phyloP scores from a whole-genome alignment of 768 basidiomycete genomes.

The Kwoniella sp. region DNA sequence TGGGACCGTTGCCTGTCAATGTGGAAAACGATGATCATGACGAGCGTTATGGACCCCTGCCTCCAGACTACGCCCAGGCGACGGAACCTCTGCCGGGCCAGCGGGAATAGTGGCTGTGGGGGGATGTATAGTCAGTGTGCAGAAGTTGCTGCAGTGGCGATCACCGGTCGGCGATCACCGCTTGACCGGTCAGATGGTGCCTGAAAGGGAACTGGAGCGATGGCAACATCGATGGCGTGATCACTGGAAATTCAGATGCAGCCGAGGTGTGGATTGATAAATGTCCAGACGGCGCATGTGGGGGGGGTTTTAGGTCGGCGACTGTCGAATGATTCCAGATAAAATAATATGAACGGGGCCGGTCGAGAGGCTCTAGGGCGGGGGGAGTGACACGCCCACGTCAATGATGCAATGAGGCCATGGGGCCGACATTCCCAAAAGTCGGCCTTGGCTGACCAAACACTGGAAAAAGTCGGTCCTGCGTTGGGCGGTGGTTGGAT shows the following conservation, averaged over 20 bases:
- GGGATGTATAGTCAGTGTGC: no score
- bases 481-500: no score
- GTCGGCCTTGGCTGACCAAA: no score
- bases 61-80: conserved; percentile 22
- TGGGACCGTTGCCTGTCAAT: conserved; percentile 8
- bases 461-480: no score
- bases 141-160: no score
- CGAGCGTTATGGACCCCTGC: neutral
- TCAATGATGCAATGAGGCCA: neutral
- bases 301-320: neutral
- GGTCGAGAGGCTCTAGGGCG: neutral
- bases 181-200: no score
- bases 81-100: conserved; percentile 22
- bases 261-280: neutral
- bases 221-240: conserved; percentile 18
- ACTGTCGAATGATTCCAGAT: conserved; percentile 11
- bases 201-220: neutral
- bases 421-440: no score
- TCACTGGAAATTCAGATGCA: no score
- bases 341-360: neutral
- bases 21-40: conserved; percentile 2
- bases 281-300: neutral
- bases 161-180: no score
- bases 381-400: neutral
- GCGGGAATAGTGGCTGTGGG: neutral